A percentile compares a stretch with the other conserved stretches of the same genome.
phyloP scores from a whole-genome alignment of 257 asterid genomes.

The Verbena officinalis region DNA sequence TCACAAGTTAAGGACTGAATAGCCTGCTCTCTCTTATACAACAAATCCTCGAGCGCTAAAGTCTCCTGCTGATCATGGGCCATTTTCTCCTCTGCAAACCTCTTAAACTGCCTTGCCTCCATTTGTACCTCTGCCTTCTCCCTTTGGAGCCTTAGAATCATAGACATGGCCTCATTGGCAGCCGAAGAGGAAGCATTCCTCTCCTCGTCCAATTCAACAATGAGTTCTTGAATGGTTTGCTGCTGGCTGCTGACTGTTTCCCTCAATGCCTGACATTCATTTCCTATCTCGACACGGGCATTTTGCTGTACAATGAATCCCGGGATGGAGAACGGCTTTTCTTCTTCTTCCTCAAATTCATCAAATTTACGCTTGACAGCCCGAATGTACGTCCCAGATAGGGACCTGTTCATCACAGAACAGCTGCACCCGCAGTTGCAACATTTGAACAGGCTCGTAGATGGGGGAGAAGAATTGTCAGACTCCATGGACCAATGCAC shows the following conservation, averaged over 20 bases:
- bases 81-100: constrained; percentile 90
- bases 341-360: constrained; percentile 48
- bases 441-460: constrained; percentile 51
- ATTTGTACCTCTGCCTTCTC: constrained; percentile 95
- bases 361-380: constrained; percentile 80
- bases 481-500: constrained; percentile 62
- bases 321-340: constrained; percentile 47
- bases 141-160: constrained; percentile 97
- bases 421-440: constrained; percentile 81
- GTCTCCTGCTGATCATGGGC: constrained; percentile 89
- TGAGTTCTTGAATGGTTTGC: constrained; percentile 73
- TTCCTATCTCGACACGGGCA: constrained; percentile 79
- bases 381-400: constrained; percentile 55
- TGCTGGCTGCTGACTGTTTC: constrained; percentile 83
- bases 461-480: constrained; percentile 39
- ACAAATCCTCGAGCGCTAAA: constrained; percentile 68
- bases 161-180: constrained; percentile 98
- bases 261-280: constrained; percentile 79
- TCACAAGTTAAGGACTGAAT: constrained; percentile 82
- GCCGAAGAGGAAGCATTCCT: constrained; percentile 94
- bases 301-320: constrained; percentile 56
- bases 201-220: constrained; percentile 89
- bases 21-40: constrained; percentile 90
- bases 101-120: constrained; percentile 94
- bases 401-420: constrained; percentile 44